These are phyloP conservation scores for Hypomyces perniciosus DNA, from an alignment of 2,329 filamentous ascomycete genomes.

Conservation along the genomic window DNA sequence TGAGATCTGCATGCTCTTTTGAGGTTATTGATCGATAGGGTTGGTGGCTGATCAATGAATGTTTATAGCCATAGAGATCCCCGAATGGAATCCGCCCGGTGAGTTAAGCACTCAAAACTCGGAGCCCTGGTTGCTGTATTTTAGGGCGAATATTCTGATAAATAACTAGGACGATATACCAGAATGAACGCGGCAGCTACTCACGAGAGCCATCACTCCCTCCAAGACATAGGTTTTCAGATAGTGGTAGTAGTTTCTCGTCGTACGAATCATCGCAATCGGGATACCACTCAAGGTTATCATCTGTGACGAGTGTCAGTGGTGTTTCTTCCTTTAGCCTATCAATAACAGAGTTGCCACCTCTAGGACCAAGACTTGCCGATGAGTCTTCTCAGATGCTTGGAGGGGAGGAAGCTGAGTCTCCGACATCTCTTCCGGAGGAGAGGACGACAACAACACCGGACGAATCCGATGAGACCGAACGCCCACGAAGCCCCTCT, in stretches of 20 bases:
- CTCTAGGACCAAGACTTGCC: conserved; percentile 30
- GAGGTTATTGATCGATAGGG: background rate
- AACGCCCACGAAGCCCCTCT: conserved; percentile 16
- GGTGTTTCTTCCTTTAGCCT: conserved; percentile 31
- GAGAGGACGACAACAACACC: background rate
- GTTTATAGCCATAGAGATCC: too few relatives aligned
- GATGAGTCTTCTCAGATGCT: conserved; percentile 15
- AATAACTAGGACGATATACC: background rate
- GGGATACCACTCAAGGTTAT: conserved; percentile 45
- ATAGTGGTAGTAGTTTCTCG: conserved; percentile 48
- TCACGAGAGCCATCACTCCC: background rate
- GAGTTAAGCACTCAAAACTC: too few relatives aligned
- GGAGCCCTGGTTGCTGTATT: background rate
- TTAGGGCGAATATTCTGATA: background rate
- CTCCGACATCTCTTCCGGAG: background rate
- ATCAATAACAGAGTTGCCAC: conserved; percentile 32
- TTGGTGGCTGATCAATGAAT: background rate
- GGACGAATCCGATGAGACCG: background rate
- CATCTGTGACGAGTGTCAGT: conserved; percentile 47
- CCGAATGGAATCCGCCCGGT: too few relatives aligned
- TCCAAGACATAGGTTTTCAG: conserved; percentile 32
- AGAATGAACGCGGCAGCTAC: background rate
- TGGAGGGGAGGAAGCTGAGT: conserved; percentile 3
- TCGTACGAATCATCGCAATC: conserved; percentile 44
- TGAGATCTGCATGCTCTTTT: background rate